Base-by-base conservation (phyloP, 2,329 filamentous ascomycete species). In the Dothideomycetes sp. region DNA sequence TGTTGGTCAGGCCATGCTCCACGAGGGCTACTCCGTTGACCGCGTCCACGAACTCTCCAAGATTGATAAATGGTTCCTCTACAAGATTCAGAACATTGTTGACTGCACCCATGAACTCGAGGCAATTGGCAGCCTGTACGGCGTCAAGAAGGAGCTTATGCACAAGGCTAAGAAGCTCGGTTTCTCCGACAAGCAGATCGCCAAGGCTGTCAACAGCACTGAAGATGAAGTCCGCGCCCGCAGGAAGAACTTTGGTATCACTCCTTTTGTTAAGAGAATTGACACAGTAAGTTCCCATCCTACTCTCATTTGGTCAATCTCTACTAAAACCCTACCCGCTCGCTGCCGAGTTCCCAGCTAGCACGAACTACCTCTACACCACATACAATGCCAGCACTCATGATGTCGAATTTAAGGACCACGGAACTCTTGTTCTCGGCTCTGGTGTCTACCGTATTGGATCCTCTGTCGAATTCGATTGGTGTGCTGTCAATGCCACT, bases 11-110 rank as follows among this genome's bases (percentile, higher is more conserved):
- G 91, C 91, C 50, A 93, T 98, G 86, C 78, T 94, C 51, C 87
- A 96, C 70, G 87, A 95, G 68, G 82, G 83, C 64, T 98, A 98
- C 71, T 78, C 84, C 2, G 87, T 95, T 33, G 89, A 98, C 50
- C 80, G 76, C 62, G 74, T 98, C 12, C 87, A 96, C 60, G 86
- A 95, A 5, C 70, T 98, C 53, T 94, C 84, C 67, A 95, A 94
- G 74, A 98, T 98, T 56, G 91, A 96, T 70, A 94, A 94, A 68
- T 96, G 91, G 91, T 98, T 98, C 74, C 69, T 98, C 54, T 78
- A 95, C 78, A 96, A 98, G 76, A 78, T 98, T 37, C 81, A 94
- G 68, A 96, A 96, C 70, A 84, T 98, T 55, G 91, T 94, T 38
- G 78, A 96, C 64, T 88, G 83, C 69, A 85, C 83, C 45, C 78